Base-by-base conservation (phyloP, 805 yeast genomes). In the Candida piceae region DNA sequence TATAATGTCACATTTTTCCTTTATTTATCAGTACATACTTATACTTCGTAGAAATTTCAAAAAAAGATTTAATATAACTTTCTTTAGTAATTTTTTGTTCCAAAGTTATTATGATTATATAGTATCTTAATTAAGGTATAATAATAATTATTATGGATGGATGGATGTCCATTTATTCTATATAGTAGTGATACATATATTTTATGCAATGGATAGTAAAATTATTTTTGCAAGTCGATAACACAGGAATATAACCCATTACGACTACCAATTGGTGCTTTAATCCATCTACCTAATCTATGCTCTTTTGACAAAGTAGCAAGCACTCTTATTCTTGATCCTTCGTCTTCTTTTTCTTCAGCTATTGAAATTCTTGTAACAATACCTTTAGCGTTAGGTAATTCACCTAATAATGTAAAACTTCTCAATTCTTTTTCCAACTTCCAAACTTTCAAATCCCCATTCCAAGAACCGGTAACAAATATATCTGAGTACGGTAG, bases 391-490 rank as follows among this genome's bases (percentile, higher is more conserved):
- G 82, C 80, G 23, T 72, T 70, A 3, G 67, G 57, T 16, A 89
- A 52, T 20, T 70, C 68, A 13, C 83, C 84, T 9, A 85, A 44
- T 7, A 67, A 56, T 23, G 60, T 64, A 56, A 90, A 82, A 23
- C 68, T 63, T 49, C 95, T 73, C 50, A 80, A 55, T 35, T 76
- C 79, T 34, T 74, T 80, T 34, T 71, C 73, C 19, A 90, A 57
- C 53, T 76, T 75, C 97, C 97, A 93, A 31, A 87, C 70, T 42
- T 73, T 77, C 37, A 93, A 59, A 7, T 68, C 57, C 4, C 97
- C 97, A 53, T 78, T 74, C 80, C 86, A 84, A 3, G 97, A 89
- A 1, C 98, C 98, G 10, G 87, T 76, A 30, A 90, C 66, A 53
- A 93, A 86, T 5, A 86, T 60, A 54, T 93, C 88, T 10, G 89